These are phyloP conservation scores for Conticribra guillardii DNA, from an alignment of 108 stramenopile species.

Conservation along the genomic window DNA sequence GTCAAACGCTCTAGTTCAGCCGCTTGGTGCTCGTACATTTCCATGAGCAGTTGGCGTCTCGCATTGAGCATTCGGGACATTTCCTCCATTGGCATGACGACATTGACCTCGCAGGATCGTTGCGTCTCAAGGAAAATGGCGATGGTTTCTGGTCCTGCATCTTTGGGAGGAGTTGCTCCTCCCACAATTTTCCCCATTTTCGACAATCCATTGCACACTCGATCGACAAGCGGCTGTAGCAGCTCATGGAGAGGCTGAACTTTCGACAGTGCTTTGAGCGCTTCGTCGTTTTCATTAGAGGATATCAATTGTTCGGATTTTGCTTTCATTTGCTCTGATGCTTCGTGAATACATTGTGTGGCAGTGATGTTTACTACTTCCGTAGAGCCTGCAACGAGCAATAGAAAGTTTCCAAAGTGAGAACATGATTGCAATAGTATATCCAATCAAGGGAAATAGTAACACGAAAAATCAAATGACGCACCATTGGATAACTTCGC, in stretches of 20 bases:
- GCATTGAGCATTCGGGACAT: conserved; percentile 56
- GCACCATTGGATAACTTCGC: conserved; percentile 59
- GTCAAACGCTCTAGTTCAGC: conserved; percentile 50
- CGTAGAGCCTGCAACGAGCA: conserved; percentile 24
- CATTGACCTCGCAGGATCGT: conserved; percentile 65
- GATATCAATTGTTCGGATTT: conserved; percentile 30
- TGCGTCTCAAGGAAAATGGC: conserved; percentile 67
- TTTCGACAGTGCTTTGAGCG: conserved; percentile 47
- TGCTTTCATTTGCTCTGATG: conserved; percentile 36
- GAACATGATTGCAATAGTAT: neutral
- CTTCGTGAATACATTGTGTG: conserved; percentile 62
- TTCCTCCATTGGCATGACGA: conserved; percentile 71
- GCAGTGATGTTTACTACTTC: conserved; percentile 70
- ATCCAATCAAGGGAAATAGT: no score
- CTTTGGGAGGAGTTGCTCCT: conserved; percentile 52
- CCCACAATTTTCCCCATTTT: conserved; percentile 78
- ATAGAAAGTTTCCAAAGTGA: neutral
- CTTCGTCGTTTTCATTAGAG: conserved; percentile 23
- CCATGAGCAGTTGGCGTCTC: conserved; percentile 47
- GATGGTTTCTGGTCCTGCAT: conserved; percentile 59
- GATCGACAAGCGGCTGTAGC: conserved; percentile 53
- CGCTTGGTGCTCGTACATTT: conserved; percentile 54
- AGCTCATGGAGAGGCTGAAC: conserved; percentile 59
- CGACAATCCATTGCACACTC: conserved; percentile 59
- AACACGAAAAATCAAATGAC: neutral